Evolutionary conservation across 345 rosid genomes (phyloP), one percentile per base, ranked within the genome.

Genomic region (rapeseed (Brassica napus)): DNA sequence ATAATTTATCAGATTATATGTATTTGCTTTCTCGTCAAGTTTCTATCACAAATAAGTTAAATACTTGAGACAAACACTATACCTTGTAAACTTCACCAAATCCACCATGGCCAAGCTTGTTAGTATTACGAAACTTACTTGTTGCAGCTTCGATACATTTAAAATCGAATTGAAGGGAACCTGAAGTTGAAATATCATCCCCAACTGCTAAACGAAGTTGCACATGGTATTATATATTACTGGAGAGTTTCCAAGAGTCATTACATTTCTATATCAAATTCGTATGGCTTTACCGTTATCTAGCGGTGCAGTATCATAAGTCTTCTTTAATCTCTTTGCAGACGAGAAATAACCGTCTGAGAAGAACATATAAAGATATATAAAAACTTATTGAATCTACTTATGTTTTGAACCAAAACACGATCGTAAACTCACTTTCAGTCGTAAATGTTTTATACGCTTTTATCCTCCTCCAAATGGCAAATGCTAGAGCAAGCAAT

Each of bases 71-170:
- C 6, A 26, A 61, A 61, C 35, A 61, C 15, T 28, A 5, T 12
- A 86, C 91, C 88, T 82, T 83, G 84, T 82, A 69, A 30, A 69
- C 73, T 15, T 69, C 62, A 8, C 73, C 73, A 15, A 69, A 69
- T 52, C 73, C 73, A 49, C 73, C 73, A 28, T 49, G 61, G 42
- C 66, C 77, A 9, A 58, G 5, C 58, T 58, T 61, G 58, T 42
- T 59, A 26, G 15, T 9, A 4, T 42, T 37, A 11, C n/a, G 44
- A 63, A 39, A 60, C 37, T 58, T 61, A 7, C 23, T 14, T 9
- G 73, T 69, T 9, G 73, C 73, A 49, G 63, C 72, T 85, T 80
- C 61, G 24, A 89, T 81, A 2, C 77, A 71, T 3, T n/a, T 65
- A 2, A 85, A 72, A 68, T 69, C 21, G 14, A 52, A 69, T 8